phyloP scores from a whole-genome alignment of 2,329 filamentous ascomycete genomes.

The Alternaria arborescens region DNA sequence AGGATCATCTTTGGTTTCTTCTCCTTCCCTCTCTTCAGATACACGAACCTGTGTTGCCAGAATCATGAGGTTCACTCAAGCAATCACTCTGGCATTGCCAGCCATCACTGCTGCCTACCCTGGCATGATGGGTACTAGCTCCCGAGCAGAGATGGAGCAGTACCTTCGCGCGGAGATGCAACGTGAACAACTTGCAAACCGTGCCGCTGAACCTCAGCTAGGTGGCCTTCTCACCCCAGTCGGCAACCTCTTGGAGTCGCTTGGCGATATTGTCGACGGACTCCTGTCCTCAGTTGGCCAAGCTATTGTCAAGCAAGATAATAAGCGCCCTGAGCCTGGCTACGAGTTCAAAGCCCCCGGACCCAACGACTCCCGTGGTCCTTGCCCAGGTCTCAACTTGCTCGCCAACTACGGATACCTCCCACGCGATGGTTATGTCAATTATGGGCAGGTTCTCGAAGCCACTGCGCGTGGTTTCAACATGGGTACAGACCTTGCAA shows the following conservation, averaged over 20 bases:
- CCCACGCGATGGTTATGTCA: conserved; percentile 53
- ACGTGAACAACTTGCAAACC: conserved; percentile 14
- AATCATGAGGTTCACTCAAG: no score
- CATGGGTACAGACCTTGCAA: conserved; percentile 39
- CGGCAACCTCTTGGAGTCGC: conserved; percentile 14
- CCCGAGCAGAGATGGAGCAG: no score
- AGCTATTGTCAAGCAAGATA: no score
- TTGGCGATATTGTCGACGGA: conserved; percentile 2
- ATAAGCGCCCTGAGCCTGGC: no score
- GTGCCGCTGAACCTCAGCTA: conserved; percentile 19
- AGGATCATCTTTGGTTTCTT: no score
- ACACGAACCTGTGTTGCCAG: no score
- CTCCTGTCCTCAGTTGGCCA: no score
- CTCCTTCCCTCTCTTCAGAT: no score
- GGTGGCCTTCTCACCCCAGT: conserved; percentile 8
- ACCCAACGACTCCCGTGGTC: conserved; percentile 38
- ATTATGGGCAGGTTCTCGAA: conserved; percentile 23
- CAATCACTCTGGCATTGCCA: no score
- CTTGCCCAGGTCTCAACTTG: conserved; percentile 63
- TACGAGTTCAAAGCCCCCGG: no score
- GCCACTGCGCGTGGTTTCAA: conserved; percentile 32
- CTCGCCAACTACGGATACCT: conserved; percentile 63
- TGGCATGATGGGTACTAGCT: no score
- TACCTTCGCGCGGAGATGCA: conserved; percentile 11
- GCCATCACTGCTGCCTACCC: no score